A percentile compares a stretch with the other conserved stretches of the same genome.
Conservation (phyloP, 306 rosid genomes). For the Albizia julibrissin region DNA sequence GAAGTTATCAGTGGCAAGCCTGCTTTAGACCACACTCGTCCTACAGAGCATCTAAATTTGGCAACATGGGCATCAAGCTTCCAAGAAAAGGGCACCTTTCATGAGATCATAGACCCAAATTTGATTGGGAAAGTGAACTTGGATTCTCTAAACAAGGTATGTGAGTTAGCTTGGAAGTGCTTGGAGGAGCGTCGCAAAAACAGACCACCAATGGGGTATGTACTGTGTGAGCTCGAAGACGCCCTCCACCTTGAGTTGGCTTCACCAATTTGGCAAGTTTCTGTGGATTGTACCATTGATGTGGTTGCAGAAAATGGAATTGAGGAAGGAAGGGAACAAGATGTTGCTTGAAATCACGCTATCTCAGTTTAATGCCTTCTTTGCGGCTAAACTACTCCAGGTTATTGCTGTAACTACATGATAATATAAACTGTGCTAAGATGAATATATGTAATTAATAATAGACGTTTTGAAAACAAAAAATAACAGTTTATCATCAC, state of each 20-base stretch:
- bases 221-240: slow-evolving; percentile 26
- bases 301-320: background rate
- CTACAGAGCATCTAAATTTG: slow-evolving; percentile 31
- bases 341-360: background rate
- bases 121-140: slow-evolving; percentile 72
- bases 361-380: background rate
- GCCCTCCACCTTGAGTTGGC: slow-evolving; percentile 33
- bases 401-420: background rate
- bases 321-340: background rate
- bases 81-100: slow-evolving; percentile 58
- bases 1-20: background rate
- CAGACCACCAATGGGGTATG: slow-evolving; percentile 30
- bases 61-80: slow-evolving; percentile 44
- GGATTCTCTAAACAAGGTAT: slow-evolving; percentile 31
- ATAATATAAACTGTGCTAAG: background rate
- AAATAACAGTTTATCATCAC: no score
- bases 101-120: slow-evolving; percentile 82
- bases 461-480: no score
- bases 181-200: background rate
- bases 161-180: slow-evolving; percentile 26
- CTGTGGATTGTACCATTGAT: background rate
- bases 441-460: background rate
- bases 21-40: slow-evolving; percentile 56
- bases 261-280: background rate
- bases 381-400: background rate